These are phyloP conservation scores for Alternaria ethzedia DNA, from an alignment of 2,329 filamentous ascomycete genomes.

Conservation along the genomic window DNA sequence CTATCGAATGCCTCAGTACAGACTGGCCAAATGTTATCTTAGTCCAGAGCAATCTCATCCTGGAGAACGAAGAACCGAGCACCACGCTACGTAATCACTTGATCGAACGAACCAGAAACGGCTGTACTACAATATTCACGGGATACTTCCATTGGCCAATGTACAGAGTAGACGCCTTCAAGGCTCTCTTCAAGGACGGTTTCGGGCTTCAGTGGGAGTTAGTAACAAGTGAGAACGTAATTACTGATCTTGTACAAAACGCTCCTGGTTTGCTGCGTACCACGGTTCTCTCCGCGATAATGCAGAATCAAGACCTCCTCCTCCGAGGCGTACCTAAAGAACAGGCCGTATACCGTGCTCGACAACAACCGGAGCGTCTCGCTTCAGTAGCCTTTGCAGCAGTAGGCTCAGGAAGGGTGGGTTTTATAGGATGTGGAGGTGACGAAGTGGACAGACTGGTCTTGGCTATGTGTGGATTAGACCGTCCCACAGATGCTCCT, in stretches of 20 bases:
- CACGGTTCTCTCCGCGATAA: background rate
- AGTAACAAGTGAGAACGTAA: background rate
- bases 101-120: background rate
- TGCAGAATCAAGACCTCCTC: background rate
- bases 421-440: constrained; percentile 28
- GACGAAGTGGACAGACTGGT: constrained; percentile 31
- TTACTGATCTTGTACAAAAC: background rate
- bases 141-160: background rate
- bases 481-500: constrained; percentile 23
- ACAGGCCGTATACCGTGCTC: background rate
- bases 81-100: background rate
- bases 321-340: background rate
- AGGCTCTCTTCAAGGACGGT: background rate
- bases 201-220: background rate
- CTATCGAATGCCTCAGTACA: background rate
- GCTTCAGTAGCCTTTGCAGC: constrained; percentile 29
- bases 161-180: background rate
- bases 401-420: constrained; percentile 31
- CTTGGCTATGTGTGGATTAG: constrained; percentile 37
- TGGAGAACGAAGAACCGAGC: background rate
- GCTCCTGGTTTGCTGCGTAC: background rate
- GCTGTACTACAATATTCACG: background rate
- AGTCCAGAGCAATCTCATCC: background rate
- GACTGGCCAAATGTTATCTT: background rate
- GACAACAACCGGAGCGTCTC: background rate